Conservation (phyloP, 225 moss, liverwort and hornwort species). For the Physcomitrium patens region DNA sequence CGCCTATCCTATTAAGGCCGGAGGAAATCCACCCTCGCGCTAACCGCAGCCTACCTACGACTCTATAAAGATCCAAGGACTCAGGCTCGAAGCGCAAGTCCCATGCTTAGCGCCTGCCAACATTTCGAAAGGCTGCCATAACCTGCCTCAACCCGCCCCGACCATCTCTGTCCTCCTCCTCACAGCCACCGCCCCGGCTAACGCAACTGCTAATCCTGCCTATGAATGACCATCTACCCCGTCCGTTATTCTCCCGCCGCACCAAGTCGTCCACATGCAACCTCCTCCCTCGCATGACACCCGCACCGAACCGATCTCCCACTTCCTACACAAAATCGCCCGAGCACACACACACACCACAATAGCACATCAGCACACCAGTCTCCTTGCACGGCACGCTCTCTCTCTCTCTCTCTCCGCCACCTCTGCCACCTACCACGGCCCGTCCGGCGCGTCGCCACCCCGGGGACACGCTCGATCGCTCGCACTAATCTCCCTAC, state of each 20-base stretch:
- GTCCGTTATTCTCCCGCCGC: constrained; percentile 46
- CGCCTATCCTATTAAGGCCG: constrained; percentile 62
- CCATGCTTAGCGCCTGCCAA: constrained; percentile 46
- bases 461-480: constrained; percentile 27
- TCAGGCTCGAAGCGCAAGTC: constrained; percentile 30
- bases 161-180: constrained; percentile 36
- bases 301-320: constrained; percentile 37
- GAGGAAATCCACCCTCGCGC: constrained; percentile 33
- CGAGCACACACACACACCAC: constrained; percentile 20
- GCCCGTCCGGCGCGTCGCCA: not conserved
- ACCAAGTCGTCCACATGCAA: constrained; percentile 36
- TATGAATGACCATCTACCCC: constrained; percentile 37
- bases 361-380: constrained; percentile 35
- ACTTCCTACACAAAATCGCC: constrained; percentile 25
- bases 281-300: constrained; percentile 37
- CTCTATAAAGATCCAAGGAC: constrained; percentile 47
- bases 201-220: constrained; percentile 30
- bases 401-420: constrained; percentile 1
- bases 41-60: constrained; percentile 49
- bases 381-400: not conserved
- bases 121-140: constrained; percentile 43
- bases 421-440: constrained; percentile 16
- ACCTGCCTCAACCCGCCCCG: constrained; percentile 39
- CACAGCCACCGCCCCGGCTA: constrained; percentile 19
- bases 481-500: constrained; percentile 18